Base-by-base conservation (phyloP, 192 early-diverging fungal species). In the Lobosporangium transversale region DNA sequence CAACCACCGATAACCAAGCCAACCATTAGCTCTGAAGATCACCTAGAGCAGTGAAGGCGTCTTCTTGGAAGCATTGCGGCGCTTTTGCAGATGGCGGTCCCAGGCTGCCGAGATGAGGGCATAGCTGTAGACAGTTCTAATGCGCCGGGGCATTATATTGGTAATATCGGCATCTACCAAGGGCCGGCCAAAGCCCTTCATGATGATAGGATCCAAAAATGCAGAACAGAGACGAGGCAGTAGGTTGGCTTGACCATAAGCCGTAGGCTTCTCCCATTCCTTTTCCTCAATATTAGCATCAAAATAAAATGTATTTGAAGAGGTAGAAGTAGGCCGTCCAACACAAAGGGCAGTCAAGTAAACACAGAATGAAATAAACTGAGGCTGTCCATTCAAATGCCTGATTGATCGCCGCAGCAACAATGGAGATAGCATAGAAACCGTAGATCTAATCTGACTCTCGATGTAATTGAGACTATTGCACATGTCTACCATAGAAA, bases 161-260 rank as follows among this genome's bases (percentile, higher is more conserved):
- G 35, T 60, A 40, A 75, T 74, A 45, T 76, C 79, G 10, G 55
- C 24, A 3, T 68, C 62, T 10, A 62, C 24, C 0, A 63, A 10
- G 7, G 51, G 56, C 1, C 49, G 55, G n/a, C 61, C 50, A 37
- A 66, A 81, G 0, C 79, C 79, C 5, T 35, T 48, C 1, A 56
- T 52, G 27, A 81, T 60, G 40, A 69, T 29, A 1, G 35, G 62
- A 9, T 81, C 70, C 24, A 81, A 33, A 47, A 68, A 81, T 18
- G 75, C 58, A 50, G 69, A 81, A 7, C 35, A 50, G 31, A 81
- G 21, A 3, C 70, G 53, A 2, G 70, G 69, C 27, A 81, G 66
- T 4, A 81, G 24, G 26, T 75, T 81, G 33, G 79, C 29, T n/a
- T 55, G 70, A 17, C 69, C 62, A n/a, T 76, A 73, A 4, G 71